Evolutionary conservation across 768 basidiomycete genomes (phyloP), one percentile per base, ranked within the genome.

Genomic region (Lentinula raphanica): DNA sequence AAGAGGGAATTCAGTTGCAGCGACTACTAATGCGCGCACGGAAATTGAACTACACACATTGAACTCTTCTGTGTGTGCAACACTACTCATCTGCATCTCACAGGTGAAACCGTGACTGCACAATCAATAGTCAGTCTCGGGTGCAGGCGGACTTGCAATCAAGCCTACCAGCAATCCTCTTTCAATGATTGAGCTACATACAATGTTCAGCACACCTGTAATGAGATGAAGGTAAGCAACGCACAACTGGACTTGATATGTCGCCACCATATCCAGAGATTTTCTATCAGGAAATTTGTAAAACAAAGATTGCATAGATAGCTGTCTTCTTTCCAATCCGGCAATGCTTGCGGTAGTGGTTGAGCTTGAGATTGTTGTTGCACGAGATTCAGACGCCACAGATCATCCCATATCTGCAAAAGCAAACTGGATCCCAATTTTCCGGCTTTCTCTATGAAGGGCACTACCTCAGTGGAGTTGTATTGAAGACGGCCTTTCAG

Each of bases 221-320:
- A 56, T 19, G 36, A 23, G n/a, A n/a, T n/a, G 13, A 1, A 49
- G 6, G 21, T 17, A 5, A n/a, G 12, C 35, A 8, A 53, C 59
- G n/a, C 15, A 55, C 59, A 27, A 27, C 32, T 54, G 8, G 59
- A 5, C 57, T 46, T 23, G 23, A 54, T 44, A 27, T 40, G 32
- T 2, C 56, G 44, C 0, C 31, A 29, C 63, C 63, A 64, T 23
- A 32, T 3, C 60, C 59, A 62, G 5, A 44, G 32, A 15, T 62
- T 56, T 27, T 62, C 59, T 0, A 58, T 46, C 23, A 64, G 1
- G 11, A 62, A 64, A 19, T 21, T 31, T n/a, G 1, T 1, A 3
- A 62, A 54, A 35, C 63, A 64, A 31, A n/a, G 3, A 12, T 21
- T 6, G 23, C 63, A 64, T 17, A 57, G 56, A 36, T 40, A 56